Conservation (phyloP, 371 early-diverging fungal species). For the Mucor velutinosus region DNA sequence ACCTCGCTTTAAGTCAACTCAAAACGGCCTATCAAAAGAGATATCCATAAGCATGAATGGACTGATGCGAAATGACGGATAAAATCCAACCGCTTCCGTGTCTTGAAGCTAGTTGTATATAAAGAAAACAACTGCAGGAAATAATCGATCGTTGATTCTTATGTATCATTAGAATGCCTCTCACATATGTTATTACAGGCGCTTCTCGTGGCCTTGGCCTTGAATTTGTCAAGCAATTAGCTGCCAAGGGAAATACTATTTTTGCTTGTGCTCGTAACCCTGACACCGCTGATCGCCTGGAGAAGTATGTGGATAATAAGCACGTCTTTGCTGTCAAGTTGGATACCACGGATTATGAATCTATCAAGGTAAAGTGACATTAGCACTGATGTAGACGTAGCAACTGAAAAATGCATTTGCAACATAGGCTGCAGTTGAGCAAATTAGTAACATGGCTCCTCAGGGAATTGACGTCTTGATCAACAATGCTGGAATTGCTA, state of each 20-base stretch:
- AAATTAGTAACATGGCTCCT: constrained; percentile 16
- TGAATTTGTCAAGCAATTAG: constrained; percentile 45
- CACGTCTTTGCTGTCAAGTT: constrained; percentile 28
- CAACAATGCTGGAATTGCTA: constrained; percentile 38
- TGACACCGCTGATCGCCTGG: constrained; percentile 17
- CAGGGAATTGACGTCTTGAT: constrained; percentile 35
- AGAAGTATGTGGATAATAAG: constrained; percentile 26
- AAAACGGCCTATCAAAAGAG: too few species aligned
- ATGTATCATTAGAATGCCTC: background rate
- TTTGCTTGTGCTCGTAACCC: constrained; percentile 44
- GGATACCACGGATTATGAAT: constrained; percentile 25
- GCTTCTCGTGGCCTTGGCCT: too few species aligned
- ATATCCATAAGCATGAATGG: too few species aligned
- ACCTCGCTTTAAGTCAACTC: too few species aligned
- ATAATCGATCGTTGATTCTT: too few species aligned
- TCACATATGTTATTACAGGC: constrained; percentile 22
- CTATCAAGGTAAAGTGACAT: constrained; percentile 30
- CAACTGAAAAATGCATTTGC: background rate
- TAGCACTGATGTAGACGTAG: background rate
- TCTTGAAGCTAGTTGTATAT: too few species aligned
- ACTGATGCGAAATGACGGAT: too few species aligned
- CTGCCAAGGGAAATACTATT: constrained; percentile 28
- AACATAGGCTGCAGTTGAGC: constrained; percentile 23
- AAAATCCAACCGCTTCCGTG: too few species aligned
- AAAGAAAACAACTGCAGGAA: too few species aligned